These are phyloP conservation scores for Melocanna baccifera DNA, from an alignment of 176 grass and related monocot species.

Conservation along the genomic window DNA sequence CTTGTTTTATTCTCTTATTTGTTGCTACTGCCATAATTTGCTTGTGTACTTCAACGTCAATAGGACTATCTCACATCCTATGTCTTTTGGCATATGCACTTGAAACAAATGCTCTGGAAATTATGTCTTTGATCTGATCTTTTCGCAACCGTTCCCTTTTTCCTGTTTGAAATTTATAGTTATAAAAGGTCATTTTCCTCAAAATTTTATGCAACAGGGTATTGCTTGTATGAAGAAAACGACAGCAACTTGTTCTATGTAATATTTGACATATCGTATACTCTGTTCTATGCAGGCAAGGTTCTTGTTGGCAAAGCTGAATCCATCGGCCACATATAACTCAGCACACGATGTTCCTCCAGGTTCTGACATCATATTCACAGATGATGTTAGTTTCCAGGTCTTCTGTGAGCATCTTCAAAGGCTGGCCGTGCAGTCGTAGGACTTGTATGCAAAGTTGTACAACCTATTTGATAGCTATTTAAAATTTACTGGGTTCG, in stretches of 20 bases:
- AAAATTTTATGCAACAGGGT: not conserved
- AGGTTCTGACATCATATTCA: constrained; percentile 98
- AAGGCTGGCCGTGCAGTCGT: constrained; percentile 92
- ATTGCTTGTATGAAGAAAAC: not conserved
- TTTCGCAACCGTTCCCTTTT: not conserved
- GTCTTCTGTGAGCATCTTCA: constrained; percentile 97
- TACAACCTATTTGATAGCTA: constrained; percentile 33
- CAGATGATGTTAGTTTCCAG: constrained; percentile 95
- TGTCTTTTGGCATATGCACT: not conserved
- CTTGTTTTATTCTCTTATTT: constrained; percentile 19
- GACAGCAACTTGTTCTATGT: not conserved
- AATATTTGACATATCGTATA: not conserved
- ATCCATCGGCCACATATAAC: constrained; percentile 95
- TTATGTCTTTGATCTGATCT: not conserved
- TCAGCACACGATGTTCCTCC: constrained; percentile 71
- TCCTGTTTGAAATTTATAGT: not conserved
- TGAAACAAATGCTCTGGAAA: not conserved
- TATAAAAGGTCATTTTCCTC: not conserved
- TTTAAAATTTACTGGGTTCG: constrained; percentile 29
- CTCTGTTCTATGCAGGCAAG: constrained; percentile 60
- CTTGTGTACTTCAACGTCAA: not conserved
- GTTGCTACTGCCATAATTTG: constrained; percentile 12
- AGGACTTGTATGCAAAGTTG: constrained; percentile 29
- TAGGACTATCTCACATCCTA: not conserved
- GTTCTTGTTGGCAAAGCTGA: constrained; percentile 93